phyloP scores from a whole-genome alignment of 257 asterid genomes.

The Capsicum chinense region DNA sequence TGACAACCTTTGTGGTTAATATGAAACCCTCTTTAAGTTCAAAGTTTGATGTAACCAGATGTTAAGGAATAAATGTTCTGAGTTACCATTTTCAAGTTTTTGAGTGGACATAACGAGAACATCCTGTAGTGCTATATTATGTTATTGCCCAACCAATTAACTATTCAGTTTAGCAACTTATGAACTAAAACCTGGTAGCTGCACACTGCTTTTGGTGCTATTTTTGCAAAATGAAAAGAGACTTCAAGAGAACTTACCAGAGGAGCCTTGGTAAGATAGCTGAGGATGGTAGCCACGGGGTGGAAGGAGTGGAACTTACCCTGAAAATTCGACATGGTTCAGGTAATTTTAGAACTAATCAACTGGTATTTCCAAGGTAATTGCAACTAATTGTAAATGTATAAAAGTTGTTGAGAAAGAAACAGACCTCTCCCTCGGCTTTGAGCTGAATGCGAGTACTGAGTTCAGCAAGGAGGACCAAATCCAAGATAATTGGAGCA shows the following conservation, averaged over 20 bases:
- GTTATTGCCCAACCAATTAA: background rate
- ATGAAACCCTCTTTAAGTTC: background rate
- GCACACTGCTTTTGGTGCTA: background rate
- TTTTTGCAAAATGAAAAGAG: background rate
- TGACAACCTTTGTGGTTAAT: background rate
- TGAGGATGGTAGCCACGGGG: slow-evolving; percentile 95
- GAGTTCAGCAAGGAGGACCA: slow-evolving; percentile 97
- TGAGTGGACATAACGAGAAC: background rate
- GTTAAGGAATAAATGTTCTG: background rate
- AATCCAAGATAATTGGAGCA: slow-evolving; percentile 92
- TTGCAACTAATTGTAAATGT: background rate
- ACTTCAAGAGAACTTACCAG: slow-evolving; percentile 51
- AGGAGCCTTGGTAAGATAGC: slow-evolving; percentile 98
- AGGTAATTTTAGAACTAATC: background rate
- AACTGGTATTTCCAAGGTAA: background rate
- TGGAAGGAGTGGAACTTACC: slow-evolving; percentile 94
- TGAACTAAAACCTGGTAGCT: background rate
- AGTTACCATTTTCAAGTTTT: background rate
- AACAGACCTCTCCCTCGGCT: slow-evolving; percentile 71
- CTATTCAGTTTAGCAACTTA: background rate
- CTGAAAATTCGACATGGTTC: slow-evolving; percentile 45
- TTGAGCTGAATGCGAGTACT: slow-evolving; percentile 91
- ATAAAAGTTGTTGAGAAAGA: background rate
- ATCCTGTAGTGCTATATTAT: background rate
- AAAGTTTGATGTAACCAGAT: background rate